Evolutionary conservation across 2,329 filamentous ascomycete genomes (phyloP).

Genomic region (Aspergillus sp.): DNA sequence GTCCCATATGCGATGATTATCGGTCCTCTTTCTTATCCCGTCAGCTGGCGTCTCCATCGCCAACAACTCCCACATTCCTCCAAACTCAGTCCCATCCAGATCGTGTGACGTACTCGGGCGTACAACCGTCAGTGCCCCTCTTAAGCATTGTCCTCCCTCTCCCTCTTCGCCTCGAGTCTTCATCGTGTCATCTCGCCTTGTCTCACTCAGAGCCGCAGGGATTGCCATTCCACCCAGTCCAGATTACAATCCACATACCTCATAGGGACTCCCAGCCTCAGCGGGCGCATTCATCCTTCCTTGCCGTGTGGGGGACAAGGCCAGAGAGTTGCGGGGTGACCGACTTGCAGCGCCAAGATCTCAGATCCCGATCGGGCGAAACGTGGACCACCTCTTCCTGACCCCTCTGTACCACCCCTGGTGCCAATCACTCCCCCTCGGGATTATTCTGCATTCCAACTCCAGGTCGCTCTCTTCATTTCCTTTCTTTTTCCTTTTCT

Average conservation of each 20-base stretch:
- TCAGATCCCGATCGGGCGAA: constrained; percentile 17
- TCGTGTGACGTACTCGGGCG: no score
- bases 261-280: background rate
- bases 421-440: constrained; percentile 14
- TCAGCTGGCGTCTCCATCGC: no score
- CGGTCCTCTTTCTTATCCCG: no score
- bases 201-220: constrained; percentile 9
- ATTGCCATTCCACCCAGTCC: background rate
- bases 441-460: background rate
- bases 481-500: background rate
- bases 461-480: no score
- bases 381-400: constrained; percentile 16
- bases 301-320: constrained; percentile 17
- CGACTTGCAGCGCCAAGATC: constrained; percentile 20
- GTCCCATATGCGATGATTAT: no score
- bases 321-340: constrained; percentile 18
- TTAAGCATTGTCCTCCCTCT: background rate
- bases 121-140: background rate
- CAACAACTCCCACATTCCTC: background rate
- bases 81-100: no score
- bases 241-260: background rate
- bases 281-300: constrained; percentile 1
- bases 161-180: background rate
- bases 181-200: background rate
- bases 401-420: constrained; percentile 5